Conservation (phyloP, 225 moss, liverwort and hornwort species). For the Neckera pumila region DNA sequence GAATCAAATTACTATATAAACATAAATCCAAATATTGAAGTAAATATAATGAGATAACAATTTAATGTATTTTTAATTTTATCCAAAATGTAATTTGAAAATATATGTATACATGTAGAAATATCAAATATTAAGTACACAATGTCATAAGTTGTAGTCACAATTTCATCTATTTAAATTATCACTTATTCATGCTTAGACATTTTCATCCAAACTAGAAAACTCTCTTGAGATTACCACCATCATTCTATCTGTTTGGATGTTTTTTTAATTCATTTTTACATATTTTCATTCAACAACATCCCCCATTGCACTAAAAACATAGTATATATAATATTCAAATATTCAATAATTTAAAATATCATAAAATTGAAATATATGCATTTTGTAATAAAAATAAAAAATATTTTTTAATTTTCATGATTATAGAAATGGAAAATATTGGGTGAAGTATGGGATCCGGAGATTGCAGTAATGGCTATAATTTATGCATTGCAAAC, state of each 20-base stretch:
- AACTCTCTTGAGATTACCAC: background rate
- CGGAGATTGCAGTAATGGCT: slow-evolving; percentile 18
- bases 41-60: too few relatives aligned
- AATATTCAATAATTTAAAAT: background rate
- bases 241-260: background rate
- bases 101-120: background rate
- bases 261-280: too few relatives aligned
- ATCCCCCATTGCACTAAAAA: accelerated
- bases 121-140: background rate
- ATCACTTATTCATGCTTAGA: background rate
- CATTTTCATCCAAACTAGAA: background rate
- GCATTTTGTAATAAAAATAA: too few relatives aligned
- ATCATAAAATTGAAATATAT: background rate
- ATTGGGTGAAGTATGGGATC: slow-evolving; percentile 57
- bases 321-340: background rate
- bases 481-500: slow-evolving; percentile 59
- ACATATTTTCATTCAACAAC: background rate
- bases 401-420: accelerated
- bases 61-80: background rate
- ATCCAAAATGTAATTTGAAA: background rate
- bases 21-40: background rate
- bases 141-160: background rate
- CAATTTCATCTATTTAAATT: background rate
- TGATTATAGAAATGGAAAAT: slow-evolving; percentile 63
- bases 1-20: background rate